Evolutionary conservation across 805 yeast species (phyloP), one percentile per base, ranked within the genome.

Genomic region (Naumovozyma dairenensis): DNA sequence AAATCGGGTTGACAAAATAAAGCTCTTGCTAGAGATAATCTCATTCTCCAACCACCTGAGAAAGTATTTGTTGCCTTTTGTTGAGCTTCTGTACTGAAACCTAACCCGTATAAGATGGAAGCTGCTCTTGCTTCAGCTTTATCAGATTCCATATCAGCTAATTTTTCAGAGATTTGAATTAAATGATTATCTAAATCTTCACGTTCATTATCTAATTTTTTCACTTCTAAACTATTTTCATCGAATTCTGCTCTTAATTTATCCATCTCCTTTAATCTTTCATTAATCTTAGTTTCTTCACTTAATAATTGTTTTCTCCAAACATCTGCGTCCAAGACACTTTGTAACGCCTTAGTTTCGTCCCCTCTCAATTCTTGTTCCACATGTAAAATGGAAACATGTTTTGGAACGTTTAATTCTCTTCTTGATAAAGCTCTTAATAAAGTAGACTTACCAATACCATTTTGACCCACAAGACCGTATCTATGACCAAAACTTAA

Each of bases 41-140:
- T 82, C 98, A 92, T 92, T 72, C 98, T 80, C 98, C 98, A 92
- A 77, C 99, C 99, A 74, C 99, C 99, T 34, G 96, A 86, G 59
- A 92, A 92, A 18, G 86, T 72, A 45, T 85, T 89, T 5, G 97
- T 86, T 21, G 95, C 78, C 43, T 69, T 68, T 30, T 67, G 63
- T 59, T 92, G 98, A 5, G 96, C 72, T 49, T 81, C 94, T 42
- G 74, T 73, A 30, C 94, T 77, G 67, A 92, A 92, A 36, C 99
- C 99, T 42, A 92, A 69, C 55, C 99, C 99, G 43, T 61, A 82
- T 43, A 92, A 66, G 40, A 92, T 89, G 8, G 93, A 77, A 2
- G 97, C 96, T 12, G 98, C 99, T 58, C 93, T 76, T 39, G 94
- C 80, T 63, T 92, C 98, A 5, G 98, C 98, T 59, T 87, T 89